Percentiles rank a stretch among this genome's conserved stretches.
Conservation (phyloP, 108 stramenopile genomes). For the Cyclotella sp. region DNA sequence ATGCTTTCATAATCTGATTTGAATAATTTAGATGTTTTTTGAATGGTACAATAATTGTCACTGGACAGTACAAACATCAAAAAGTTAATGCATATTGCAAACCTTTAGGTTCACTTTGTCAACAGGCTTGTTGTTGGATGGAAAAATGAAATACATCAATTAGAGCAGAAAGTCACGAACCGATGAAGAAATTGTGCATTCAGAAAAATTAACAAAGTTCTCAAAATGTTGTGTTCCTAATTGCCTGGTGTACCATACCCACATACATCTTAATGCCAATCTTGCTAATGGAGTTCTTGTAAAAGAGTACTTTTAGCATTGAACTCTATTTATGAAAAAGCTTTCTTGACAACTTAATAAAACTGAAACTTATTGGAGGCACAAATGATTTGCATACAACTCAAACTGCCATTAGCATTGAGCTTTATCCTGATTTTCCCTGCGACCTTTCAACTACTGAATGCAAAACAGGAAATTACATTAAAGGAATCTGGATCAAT, state of each 20-base stretch:
- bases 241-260: neutral
- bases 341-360: neutral
- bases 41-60: constrained; percentile 4
- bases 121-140: constrained; percentile 24
- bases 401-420: constrained; percentile 15
- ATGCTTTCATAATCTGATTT: constrained; percentile 8
- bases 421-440: constrained; percentile 16
- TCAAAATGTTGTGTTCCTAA: constrained; percentile 20
- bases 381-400: too few relatives aligned
- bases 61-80: constrained; percentile 25
- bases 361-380: neutral
- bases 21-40: neutral
- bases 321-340: neutral
- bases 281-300: neutral
- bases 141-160: constrained; percentile 21
- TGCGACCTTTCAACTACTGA: neutral
- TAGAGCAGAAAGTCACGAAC: neutral
- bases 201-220: constrained; percentile 6
- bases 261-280: too few relatives aligned
- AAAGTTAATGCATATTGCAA: constrained; percentile 15
- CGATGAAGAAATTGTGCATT: neutral
- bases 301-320: too few relatives aligned
- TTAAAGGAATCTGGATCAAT: neutral
- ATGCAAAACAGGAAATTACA: neutral
- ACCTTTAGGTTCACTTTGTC: constrained; percentile 10